Percentiles rank a stretch among this genome's conserved stretches.
Evolutionary conservation across 495 filamentous ascomycete genomes (phyloP).

Genomic region (Daldinia bambusicola): DNA sequence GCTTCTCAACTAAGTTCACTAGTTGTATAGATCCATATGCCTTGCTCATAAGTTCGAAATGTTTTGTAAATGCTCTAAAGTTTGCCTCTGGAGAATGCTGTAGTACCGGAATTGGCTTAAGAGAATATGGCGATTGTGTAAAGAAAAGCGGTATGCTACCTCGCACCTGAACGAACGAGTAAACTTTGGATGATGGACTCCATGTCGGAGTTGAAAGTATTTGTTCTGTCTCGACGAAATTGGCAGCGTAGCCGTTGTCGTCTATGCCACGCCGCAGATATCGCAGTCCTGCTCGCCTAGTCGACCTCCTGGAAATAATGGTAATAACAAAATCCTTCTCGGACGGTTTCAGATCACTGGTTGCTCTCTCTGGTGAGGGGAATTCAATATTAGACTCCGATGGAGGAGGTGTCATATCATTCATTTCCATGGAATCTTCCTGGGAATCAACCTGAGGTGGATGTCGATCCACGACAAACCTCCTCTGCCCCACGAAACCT

Average conservation of each 20-base stretch:
- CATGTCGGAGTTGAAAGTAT: conserved; percentile 74
- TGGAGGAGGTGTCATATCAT: conserved; percentile 44
- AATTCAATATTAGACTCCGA: conserved; percentile 27
- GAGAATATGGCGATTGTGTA: conserved; percentile 89
- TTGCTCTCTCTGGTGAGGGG: conserved; percentile 29
- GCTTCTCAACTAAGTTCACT: conserved; percentile 88
- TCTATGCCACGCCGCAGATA: conserved; percentile 94
- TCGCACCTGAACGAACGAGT: conserved; percentile 85
- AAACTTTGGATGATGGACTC: conserved; percentile 69
- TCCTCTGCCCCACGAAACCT: conserved; percentile 90
- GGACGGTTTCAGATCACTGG: conserved; percentile 47
- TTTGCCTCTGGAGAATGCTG: conserved; percentile 82
- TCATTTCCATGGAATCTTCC: conserved; percentile 57
- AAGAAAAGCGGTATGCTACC: conserved; percentile 94
- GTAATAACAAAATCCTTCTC: conserved; percentile 77
- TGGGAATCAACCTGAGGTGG: conserved; percentile 57
- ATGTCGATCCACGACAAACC: conserved; percentile 71
- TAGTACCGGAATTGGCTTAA: conserved; percentile 86
- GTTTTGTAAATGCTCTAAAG: conserved; percentile 76
- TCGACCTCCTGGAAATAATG: conserved; percentile 84
- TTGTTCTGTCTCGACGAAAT: conserved; percentile 93
- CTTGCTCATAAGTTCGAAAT: conserved; percentile 73
- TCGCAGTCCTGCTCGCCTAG: conserved; percentile 83
- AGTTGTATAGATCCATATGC: conserved; percentile 80
- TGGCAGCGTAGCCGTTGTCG: conserved; percentile 87